Percentiles rank a stretch among this genome's conserved stretches.
Conservation (phyloP, 2,329 filamentous ascomycete species). For the Neonectria sp. region DNA sequence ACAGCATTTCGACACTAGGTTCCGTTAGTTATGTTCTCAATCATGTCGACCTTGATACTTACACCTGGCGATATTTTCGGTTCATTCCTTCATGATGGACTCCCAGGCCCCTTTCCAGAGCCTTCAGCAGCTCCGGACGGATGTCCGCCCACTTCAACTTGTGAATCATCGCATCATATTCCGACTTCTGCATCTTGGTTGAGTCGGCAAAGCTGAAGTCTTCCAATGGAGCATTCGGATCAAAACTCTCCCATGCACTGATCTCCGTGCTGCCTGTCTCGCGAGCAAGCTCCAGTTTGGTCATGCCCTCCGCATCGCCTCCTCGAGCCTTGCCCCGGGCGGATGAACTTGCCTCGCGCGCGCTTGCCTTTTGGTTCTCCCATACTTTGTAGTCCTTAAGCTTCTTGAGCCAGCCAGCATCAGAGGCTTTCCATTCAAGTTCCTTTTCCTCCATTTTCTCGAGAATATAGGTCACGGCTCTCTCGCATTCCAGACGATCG, state of each 20-base stretch:
- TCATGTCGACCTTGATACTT: conserved; percentile 45
- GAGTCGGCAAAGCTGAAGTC: conserved; percentile 78
- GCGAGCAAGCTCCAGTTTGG: conserved; percentile 70
- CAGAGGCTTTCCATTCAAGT: conserved; percentile 68
- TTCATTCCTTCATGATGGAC: conserved; percentile 88
- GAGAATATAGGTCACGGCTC: conserved; percentile 67
- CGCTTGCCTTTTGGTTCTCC: conserved; percentile 64
- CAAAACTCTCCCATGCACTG: conserved; percentile 74
- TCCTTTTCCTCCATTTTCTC: conserved; percentile 60
- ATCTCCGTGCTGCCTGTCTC: conserved; percentile 70
- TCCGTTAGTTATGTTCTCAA: conserved; percentile 17
- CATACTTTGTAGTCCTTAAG: conserved; percentile 70
- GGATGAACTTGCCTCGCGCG: conserved; percentile 41
- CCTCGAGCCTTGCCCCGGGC: conserved; percentile 59
- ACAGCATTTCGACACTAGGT: conserved; percentile 77
- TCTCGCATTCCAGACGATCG: conserved; percentile 76
- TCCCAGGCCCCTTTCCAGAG: conserved; percentile 78
- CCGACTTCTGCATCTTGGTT: conserved; percentile 69
- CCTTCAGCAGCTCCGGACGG: conserved; percentile 68
- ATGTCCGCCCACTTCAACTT: conserved; percentile 63
- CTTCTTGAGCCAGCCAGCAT: conserved; percentile 72
- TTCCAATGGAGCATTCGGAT: conserved; percentile 74
- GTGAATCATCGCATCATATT: conserved; percentile 67
- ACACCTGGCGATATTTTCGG: conserved; percentile 79
- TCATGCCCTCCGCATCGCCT: conserved; percentile 52